phyloP scores from a whole-genome alignment of 106 monocot species.

The Xerophyta viscosa region DNA sequence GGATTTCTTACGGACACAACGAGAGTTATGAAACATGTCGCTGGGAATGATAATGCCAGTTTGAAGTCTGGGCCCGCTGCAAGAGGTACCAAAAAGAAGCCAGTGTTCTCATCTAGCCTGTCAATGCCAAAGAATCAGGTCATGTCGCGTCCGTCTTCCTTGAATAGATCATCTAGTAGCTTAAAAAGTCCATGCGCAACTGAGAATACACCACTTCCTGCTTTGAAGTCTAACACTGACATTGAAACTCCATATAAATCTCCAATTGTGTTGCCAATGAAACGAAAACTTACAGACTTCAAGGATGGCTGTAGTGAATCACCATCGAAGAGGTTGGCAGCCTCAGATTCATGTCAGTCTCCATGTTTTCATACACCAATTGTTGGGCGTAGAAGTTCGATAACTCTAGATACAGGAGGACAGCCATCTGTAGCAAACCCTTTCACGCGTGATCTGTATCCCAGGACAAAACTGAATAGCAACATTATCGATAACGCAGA shows the following conservation, averaged over 20 bases:
- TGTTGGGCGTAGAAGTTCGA: slow-evolving; percentile 18
- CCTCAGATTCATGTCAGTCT: slow-evolving; percentile 27
- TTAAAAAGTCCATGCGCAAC: slow-evolving; percentile 16
- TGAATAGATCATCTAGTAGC: slow-evolving; percentile 10
- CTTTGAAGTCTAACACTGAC: slow-evolving; percentile 23
- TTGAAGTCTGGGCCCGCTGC: slow-evolving; percentile 25
- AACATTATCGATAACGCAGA: slow-evolving; percentile 27
- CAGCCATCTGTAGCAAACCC: slow-evolving; percentile 11
- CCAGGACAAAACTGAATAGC: slow-evolving; percentile 13
- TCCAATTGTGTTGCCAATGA: slow-evolving; percentile 73
- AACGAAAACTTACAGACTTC: slow-evolving; percentile 59
- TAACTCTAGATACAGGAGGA: slow-evolving; percentile 9
- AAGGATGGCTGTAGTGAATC: slow-evolving; percentile 38
- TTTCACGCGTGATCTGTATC: slow-evolving; percentile 18
- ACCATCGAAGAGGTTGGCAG: slow-evolving; percentile 45
- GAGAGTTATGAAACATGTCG: slow-evolving; percentile 16
- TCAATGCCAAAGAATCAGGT: slow-evolving; percentile 21
- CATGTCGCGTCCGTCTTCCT: slow-evolving; percentile 10
- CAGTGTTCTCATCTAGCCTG: slow-evolving; percentile 35
- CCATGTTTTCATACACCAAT: slow-evolving; percentile 44
- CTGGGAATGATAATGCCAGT: slow-evolving; percentile 28
- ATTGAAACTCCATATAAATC: slow-evolving; percentile 29
- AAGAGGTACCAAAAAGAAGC: slow-evolving; percentile 44
- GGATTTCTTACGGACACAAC: slow-evolving; percentile 44
- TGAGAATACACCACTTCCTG: slow-evolving; percentile 17